Evolutionary conservation across 352 stramenopile species (phyloP).

Genomic region (Phytophthora sp.): DNA sequence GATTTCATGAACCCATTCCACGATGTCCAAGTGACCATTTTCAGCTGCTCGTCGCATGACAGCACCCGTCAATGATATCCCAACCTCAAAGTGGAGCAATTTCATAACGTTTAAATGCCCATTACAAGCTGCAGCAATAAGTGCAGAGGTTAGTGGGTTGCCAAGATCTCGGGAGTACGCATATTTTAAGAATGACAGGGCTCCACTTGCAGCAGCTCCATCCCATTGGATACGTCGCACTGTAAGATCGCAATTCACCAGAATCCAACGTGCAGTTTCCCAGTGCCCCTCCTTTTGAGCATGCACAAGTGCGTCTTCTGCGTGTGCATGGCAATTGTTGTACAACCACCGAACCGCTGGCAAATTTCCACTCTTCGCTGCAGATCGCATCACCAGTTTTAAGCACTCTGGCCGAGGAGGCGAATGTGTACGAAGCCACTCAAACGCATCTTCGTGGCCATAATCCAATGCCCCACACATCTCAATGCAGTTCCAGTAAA

Average conservation of each 20-base stretch:
- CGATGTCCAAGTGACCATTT: slow-evolving; percentile 15
- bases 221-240: slow-evolving; percentile 17
- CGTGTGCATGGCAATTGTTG: slow-evolving; percentile 8
- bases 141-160: background rate
- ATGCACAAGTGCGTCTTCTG: slow-evolving; percentile 13
- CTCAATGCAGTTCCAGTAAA: slow-evolving; percentile 33
- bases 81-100: slow-evolving; percentile 20
- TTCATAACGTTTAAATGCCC: slow-evolving; percentile 27
- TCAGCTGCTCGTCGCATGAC: slow-evolving; percentile 29
- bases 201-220: slow-evolving; percentile 11
- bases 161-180: slow-evolving; percentile 10
- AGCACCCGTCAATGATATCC: slow-evolving; percentile 8
- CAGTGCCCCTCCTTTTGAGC: slow-evolving; percentile 18
- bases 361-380: slow-evolving; percentile 21
- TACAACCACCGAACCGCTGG: slow-evolving; percentile 21
- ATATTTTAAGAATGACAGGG: slow-evolving; percentile 31
- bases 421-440: slow-evolving; percentile 50
- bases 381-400: slow-evolving; percentile 24
- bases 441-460: slow-evolving; percentile 40
- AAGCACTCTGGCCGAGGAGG: slow-evolving; percentile 25
- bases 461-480: slow-evolving; percentile 42
- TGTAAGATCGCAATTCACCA: slow-evolving; percentile 20
- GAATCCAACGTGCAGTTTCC: slow-evolving; percentile 25
- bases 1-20: slow-evolving; percentile 34
- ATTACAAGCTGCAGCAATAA: slow-evolving; percentile 26